Percentiles rank a stretch among this genome's conserved stretches.
Evolutionary conservation across 208 protist genomes (phyloP).

Genomic region (Zelonia costaricensis): DNA sequence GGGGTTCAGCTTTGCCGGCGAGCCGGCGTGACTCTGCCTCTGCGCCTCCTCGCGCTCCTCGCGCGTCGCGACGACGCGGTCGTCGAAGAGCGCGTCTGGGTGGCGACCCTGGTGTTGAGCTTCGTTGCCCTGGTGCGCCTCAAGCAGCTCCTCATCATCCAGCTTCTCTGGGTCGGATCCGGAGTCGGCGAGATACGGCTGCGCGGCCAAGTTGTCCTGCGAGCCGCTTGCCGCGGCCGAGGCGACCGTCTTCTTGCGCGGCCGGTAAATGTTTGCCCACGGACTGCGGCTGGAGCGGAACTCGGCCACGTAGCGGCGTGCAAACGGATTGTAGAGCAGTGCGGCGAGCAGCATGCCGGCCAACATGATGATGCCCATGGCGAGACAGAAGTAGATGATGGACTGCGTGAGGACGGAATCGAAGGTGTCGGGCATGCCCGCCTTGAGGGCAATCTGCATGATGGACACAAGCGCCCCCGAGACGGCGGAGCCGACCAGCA

Average conservation of each 20-base stretch:
- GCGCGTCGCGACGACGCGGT: conserved; percentile 13
- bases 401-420: conserved; percentile 50
- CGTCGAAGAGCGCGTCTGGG: conserved; percentile 34
- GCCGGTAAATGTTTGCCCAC: conserved; percentile 60
- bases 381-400: conserved; percentile 77
- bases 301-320: conserved; percentile 69
- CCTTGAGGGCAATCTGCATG: conserved; percentile 79
- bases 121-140: not conserved
- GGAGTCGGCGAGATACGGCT: conserved; percentile 9
- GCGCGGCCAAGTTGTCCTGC: not conserved
- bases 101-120: too few relatives aligned
- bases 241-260: conserved; percentile 1
- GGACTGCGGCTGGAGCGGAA: conserved; percentile 54
- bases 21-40: not conserved
- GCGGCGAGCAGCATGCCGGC: conserved; percentile 37
- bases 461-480: conserved; percentile 66
- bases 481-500: conserved; percentile 71
- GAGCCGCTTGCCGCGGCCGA: not conserved
- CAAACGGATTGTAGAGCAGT: conserved; percentile 66
- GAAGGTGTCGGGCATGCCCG: conserved; percentile 55
- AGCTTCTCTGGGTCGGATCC: conserved; percentile 7
- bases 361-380: conserved; percentile 64
- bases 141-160: not conserved
- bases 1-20: too few relatives aligned
- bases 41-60: conserved; percentile 9